These are phyloP conservation scores for Zoysia matrella DNA, from an alignment of 202 grass and related monocot species.

Conservation along the genomic window DNA sequence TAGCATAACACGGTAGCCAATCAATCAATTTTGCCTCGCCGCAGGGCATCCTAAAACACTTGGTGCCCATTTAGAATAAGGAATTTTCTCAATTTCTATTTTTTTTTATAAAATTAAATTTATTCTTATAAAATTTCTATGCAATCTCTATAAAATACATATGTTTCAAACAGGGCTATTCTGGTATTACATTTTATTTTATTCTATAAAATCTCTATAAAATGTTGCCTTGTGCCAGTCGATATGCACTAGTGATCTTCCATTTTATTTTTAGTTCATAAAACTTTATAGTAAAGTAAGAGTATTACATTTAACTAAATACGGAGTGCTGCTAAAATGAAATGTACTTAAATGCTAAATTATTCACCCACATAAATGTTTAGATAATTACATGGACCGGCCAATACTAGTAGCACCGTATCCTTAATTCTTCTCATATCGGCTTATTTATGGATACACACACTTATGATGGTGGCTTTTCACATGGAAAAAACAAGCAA, in stretches of 20 bases:
- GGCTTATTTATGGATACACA: conserved; percentile 35
- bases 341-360: background rate
- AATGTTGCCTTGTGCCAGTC: no score
- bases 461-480: background rate
- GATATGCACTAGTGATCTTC: background rate
- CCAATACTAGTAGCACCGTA: conserved; percentile 10
- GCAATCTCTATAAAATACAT: no score
- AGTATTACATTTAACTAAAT: background rate
- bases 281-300: background rate
- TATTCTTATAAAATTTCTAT: no score
- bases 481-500: background rate
- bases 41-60: background rate
- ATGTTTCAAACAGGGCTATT: no score
- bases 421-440: background rate
- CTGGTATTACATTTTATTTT: no score
- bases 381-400: background rate
- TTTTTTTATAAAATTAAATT: no score
- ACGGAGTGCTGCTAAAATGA: background rate
- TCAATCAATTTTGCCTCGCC: background rate
- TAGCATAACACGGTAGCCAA: no score
- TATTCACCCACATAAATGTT: background rate
- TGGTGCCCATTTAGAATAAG: no score
- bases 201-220: no score
- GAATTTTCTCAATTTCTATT: no score
- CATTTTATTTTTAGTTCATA: background rate